A percentile compares a stretch with the other conserved stretches of the same genome.
phyloP scores from a whole-genome alignment of 129 eudicot species.

The Cynara cardunculus region DNA sequence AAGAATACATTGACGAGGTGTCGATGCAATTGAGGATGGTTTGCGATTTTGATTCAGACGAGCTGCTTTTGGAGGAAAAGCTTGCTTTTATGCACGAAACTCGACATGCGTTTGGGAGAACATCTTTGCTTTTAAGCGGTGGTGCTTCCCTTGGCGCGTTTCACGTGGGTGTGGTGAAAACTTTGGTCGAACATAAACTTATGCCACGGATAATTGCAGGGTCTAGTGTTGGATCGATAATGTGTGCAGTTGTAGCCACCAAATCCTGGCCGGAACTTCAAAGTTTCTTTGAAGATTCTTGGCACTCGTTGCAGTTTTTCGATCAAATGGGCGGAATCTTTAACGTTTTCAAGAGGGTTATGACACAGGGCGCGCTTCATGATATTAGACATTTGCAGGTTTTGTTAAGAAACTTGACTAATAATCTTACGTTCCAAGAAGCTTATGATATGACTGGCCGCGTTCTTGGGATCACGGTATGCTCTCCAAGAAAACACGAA shows the following conservation, averaged over 20 bases:
- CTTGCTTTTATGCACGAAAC: slow-evolving; percentile 99
- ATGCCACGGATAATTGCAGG: slow-evolving; percentile 93
- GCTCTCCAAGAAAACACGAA: slow-evolving; percentile 95
- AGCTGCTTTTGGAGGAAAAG: slow-evolving; percentile 84
- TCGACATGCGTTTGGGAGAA: slow-evolving; percentile 93
- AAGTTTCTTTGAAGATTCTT: slow-evolving; percentile 90
- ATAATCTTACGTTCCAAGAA: slow-evolving; percentile 91
- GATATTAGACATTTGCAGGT: slow-evolving; percentile 84
- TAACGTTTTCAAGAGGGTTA: slow-evolving; percentile 70
- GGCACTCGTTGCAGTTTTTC: slow-evolving; percentile 81
- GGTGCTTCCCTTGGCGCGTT: slow-evolving; percentile 99
- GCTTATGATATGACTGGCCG: slow-evolving; percentile 98
- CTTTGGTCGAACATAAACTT: slow-evolving; percentile 87
- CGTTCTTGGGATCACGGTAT: slow-evolving; percentile 85
- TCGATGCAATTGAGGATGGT: slow-evolving; percentile 84
- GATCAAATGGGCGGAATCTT: slow-evolving; percentile 92
- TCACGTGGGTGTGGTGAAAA: slow-evolving; percentile 95
- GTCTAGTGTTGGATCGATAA: slow-evolving; percentile 93
- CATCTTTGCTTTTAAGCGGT: slow-evolving; percentile 92
- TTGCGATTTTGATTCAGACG: slow-evolving; percentile 91
- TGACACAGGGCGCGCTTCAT: slow-evolving; percentile 84
- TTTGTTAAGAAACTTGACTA: slow-evolving; percentile 69
- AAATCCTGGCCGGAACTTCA: slow-evolving; percentile 98
- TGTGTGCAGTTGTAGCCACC: slow-evolving; percentile 80
- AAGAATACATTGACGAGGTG: slow-evolving; percentile 92